A percentile compares a stretch with the other conserved stretches of the same genome.
Evolutionary conservation across 495 filamentous ascomycete genomes (phyloP).

Genomic region (Bathelium albidoporum): DNA sequence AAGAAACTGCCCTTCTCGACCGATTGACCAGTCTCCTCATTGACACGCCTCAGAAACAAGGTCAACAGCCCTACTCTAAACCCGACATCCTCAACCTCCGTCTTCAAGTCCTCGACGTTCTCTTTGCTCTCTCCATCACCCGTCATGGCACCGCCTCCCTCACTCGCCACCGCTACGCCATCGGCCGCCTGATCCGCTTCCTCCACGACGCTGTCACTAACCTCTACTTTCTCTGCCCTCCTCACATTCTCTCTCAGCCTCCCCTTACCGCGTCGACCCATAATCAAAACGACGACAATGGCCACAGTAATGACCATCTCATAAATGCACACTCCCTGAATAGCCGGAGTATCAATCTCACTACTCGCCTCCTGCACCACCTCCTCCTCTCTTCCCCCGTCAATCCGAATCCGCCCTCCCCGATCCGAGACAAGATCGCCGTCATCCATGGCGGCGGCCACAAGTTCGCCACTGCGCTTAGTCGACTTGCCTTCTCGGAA

Average conservation of each 20-base stretch:
- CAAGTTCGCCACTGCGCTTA: conserved; percentile 55
- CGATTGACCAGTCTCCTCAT: conserved; percentile 50
- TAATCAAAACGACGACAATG: not conserved
- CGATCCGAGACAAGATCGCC: conserved; percentile 48
- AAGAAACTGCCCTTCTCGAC: conserved; percentile 52
- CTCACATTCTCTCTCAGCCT: conserved; percentile 10
- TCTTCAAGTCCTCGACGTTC: conserved; percentile 44
- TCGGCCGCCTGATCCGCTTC: conserved; percentile 50
- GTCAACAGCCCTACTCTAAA: conserved; percentile 38
- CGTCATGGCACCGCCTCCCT: conserved; percentile 44
- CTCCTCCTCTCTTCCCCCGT: conserved; percentile 39
- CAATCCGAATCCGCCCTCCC: conserved; percentile 22
- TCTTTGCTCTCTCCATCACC: conserved; percentile 40
- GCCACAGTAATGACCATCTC: too few species aligned
- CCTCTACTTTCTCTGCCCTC: conserved; percentile 41
- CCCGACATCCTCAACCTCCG: conserved; percentile 47
- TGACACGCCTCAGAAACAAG: conserved; percentile 43
- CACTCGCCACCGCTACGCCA: conserved; percentile 41
- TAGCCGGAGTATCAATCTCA: conserved; percentile 44
- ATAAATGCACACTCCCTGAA: conserved; percentile 21
- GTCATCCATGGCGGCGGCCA: conserved; percentile 50
- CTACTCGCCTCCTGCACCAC: conserved; percentile 51
- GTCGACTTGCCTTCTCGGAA: conserved; percentile 58
- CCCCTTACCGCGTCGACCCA: not conserved
- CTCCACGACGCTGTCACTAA: conserved; percentile 55